These are phyloP conservation scores for Hygrophila difformis DNA, from an alignment of 257 asterid species.

Conservation along the genomic window DNA sequence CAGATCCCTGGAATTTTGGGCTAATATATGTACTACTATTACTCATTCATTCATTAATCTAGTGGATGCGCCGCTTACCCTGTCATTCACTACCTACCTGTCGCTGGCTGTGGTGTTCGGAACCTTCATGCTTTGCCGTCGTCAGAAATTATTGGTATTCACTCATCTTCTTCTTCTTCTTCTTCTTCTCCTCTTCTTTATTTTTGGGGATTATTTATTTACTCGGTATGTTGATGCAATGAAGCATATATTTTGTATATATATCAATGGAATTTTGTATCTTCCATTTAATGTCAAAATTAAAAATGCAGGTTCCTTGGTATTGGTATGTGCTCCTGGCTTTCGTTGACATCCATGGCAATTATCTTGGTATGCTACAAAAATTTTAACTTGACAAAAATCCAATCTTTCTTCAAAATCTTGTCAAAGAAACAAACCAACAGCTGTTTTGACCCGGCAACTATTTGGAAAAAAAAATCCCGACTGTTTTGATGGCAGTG, in stretches of 20 bases:
- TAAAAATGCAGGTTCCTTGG: constrained; percentile 54
- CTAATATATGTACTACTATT: neutral
- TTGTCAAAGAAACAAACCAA: neutral
- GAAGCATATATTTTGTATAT: too few species aligned
- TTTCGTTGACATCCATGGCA: constrained; percentile 64
- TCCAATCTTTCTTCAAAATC: neutral
- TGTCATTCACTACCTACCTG: constrained; percentile 51
- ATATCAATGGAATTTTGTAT: too few species aligned
- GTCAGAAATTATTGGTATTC: constrained; percentile 47
- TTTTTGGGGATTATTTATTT: too few species aligned
- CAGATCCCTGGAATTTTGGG: neutral
- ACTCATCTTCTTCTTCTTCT: too few species aligned
- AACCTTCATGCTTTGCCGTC: constrained; percentile 41
- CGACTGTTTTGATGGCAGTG: constrained; percentile 28
- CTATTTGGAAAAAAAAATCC: too few species aligned
- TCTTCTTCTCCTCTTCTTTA: too few species aligned
- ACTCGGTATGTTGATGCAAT: too few species aligned
- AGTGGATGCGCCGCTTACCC: constrained; percentile 60
- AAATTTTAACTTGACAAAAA: too few species aligned
- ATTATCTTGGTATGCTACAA: constrained; percentile 44
- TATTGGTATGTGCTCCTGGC: constrained; percentile 64
- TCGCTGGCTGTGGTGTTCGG: constrained; percentile 57
- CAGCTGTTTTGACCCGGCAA: neutral
- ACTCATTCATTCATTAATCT: neutral
- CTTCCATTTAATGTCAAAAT: too few species aligned